phyloP scores from a whole-genome alignment of 208 protist genomes.

The Spongospora subterranea region DNA sequence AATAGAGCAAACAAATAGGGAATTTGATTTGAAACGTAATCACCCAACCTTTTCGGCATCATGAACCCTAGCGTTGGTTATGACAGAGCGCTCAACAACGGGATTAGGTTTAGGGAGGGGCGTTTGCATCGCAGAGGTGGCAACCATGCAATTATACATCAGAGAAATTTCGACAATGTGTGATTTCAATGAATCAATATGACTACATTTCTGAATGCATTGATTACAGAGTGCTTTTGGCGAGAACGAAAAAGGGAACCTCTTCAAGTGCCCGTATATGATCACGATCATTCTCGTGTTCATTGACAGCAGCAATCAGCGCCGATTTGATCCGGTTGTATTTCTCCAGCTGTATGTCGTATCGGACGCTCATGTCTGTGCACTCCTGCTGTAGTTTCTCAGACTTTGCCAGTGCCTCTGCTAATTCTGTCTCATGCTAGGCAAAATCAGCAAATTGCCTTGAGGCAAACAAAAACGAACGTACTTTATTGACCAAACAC shows the following conservation, averaged over 20 bases:
- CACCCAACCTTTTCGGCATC: not conserved
- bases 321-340: not conserved
- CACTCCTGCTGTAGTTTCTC: no score
- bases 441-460: not conserved
- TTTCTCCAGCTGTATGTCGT: not conserved
- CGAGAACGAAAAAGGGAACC: not conserved
- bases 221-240: not conserved
- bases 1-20: no score
- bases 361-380: not conserved
- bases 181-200: not conserved
- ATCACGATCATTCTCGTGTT: not conserved
- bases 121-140: not conserved
- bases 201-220: not conserved
- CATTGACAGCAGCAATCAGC: not conserved
- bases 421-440: no score
- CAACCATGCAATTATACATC: not conserved
- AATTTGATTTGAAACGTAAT: no score
- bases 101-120: not conserved
- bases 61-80: not conserved
- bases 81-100: not conserved
- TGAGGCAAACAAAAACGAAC: not conserved
- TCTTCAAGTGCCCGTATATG: not conserved
- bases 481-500: not conserved
- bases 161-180: not conserved
- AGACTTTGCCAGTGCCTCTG: no score